phyloP scores from a whole-genome alignment of 2,329 filamentous ascomycete genomes.

The Keithomyces neogunnii region DNA sequence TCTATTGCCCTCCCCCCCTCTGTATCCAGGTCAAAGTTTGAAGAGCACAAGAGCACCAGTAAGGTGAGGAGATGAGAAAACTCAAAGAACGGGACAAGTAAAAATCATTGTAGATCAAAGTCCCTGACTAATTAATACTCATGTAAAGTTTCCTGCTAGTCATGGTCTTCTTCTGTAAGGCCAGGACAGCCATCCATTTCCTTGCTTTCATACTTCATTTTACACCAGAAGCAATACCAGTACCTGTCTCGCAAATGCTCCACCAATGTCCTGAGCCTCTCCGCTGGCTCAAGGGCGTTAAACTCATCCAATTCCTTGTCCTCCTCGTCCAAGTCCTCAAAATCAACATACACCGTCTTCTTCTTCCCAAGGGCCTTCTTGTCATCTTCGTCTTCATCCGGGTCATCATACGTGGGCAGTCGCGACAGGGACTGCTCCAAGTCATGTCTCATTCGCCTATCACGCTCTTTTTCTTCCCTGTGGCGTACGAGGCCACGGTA shows the following conservation, averaged over 20 bases:
- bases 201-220: constrained; percentile 65
- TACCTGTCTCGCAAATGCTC: constrained; percentile 61
- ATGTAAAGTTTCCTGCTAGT: constrained; percentile 21
- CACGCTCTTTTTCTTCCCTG: constrained; percentile 61
- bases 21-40: no score
- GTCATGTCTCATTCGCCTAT: constrained; percentile 55
- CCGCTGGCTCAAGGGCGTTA: constrained; percentile 55
- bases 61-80: no score
- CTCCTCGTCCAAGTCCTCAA: constrained; percentile 66
- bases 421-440: constrained; percentile 55
- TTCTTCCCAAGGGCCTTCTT: constrained; percentile 57
- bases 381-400: constrained; percentile 67
- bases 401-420: constrained; percentile 59
- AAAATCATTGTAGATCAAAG: no score
- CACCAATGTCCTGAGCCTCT: constrained; percentile 60
- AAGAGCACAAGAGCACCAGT: no score
- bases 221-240: constrained; percentile 95
- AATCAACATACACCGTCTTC: constrained; percentile 45
- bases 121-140: no score
- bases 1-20: background rate
- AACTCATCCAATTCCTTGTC: constrained; percentile 77
- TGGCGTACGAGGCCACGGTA: constrained; percentile 69
- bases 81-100: no score
- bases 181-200: constrained; percentile 86
- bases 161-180: constrained; percentile 73